Evolutionary conservation across 345 rosid species (phyloP), one percentile per base, ranked within the genome.

Genomic region (Crucihimalaya himalaica): DNA sequence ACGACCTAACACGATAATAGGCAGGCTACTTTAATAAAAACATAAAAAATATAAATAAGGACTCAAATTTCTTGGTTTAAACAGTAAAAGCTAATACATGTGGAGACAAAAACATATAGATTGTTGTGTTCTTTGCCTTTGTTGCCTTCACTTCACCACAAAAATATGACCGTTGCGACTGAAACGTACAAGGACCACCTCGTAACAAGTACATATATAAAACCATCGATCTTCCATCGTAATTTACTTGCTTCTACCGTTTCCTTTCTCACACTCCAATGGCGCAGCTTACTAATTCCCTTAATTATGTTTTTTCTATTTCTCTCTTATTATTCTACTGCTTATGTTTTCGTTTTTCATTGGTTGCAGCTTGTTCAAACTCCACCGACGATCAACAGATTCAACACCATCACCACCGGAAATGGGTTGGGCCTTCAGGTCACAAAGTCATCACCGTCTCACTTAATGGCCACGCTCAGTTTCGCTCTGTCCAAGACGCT

Each of bases 371-470:
- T 43, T 68, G 83, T 45, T 72, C 76, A 14, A 5, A 53, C 78
- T 42, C 68, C 59, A 35, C 81, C 7, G 68, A 52, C n/a, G 48
- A 43, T 12, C 51, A 40, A 11, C 83, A 39, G 9, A 35, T 19
- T 58, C 46, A 21, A 32, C 84, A 48, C 79, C 28, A 74, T 89
- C 35, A 47, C 71, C 84, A 45, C 65, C 90, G 78, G 73, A 79
- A 73, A 59, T 91, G 98, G 96, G 76, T 88, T 0, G 95, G 91
- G 34, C 98, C 98, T 1, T 66, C 83, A 69, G 97, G 98, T 34
- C 82, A 83, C 83, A 89, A 81, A 25, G 77, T 82, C 47, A 89
- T 94, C 81, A 87, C 89, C 5, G 96, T 94, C 34, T 83, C 85
- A 28, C 39, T 81, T 42, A 55, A 79, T 16, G 96, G 98, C 40